Base-by-base conservation (phyloP, 306 rosid genomes). In the Dalbergia cultrata region DNA sequence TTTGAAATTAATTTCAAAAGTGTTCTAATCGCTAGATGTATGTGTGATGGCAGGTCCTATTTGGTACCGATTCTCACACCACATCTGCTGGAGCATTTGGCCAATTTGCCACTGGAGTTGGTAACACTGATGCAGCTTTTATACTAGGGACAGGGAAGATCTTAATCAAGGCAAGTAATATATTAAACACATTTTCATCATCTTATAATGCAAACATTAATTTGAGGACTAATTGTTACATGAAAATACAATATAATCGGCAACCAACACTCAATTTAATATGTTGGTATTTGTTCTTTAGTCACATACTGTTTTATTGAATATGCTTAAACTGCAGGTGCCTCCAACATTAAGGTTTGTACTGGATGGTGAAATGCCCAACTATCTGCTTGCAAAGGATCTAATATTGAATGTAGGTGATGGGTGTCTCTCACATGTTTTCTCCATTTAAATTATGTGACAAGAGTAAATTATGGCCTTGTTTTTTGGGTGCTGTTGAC, bases 1-100 rank as follows among this genome's bases (percentile, higher is more conserved):
- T 43, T 72, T 41, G 11, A 45, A 75, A 60, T 12, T n/a, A 64
- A 52, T 45, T 80, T 73, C 74, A 73, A 5, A 78, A 17, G 2
- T 50, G n/a, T 4, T 45, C 33, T 65, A 14, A 79, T 84, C 74
- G n/a, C 56, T 82, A 70, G 10, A 9, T n/a, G 11, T 70, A n/a
- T 83, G 72, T 37, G 7, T 37, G 41, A 52, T 62, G 68, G 11
- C 84, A 94, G 98, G 95, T 92, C 53, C 87, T 92, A 78, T 85
- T 94, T 39, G 98, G 98, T 60, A 94, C 97, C 26, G 98, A 94
- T 87, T 94, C 98, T 68, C 97, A 94, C 82, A 89, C 97, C 54
- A 89, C 94, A 58, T 89, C 98, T 44, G 97, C 95, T 47, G 95
- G 98, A 83, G 98, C 98, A 4, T 94, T 94, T 89, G 97, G 97